Evolutionary conservation across 2,329 filamentous ascomycete genomes (phyloP), one percentile per base, ranked within the genome.

Genomic region (Pseudohalonectria lignicola): DNA sequence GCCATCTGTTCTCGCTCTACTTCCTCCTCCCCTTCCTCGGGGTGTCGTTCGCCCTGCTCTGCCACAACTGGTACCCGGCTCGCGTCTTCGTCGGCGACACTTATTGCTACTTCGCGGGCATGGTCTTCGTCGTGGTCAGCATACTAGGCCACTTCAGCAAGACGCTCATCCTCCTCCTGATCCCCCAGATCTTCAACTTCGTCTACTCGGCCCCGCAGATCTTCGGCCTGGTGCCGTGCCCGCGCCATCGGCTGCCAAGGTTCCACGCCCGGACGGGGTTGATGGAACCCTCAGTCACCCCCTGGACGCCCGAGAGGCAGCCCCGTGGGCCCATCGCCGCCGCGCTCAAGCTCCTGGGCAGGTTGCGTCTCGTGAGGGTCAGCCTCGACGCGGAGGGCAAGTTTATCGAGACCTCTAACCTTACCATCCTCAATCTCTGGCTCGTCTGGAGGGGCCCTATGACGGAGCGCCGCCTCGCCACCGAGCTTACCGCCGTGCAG

Each of bases 41-140:
- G 36, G 92, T 95, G 39, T 95, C 87, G 7, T 61, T 83, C 36
- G 92, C 92, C 8, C 71, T 98, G 13, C 74, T 92, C 53, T 76
- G 64, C 56, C 88, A 98, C 66, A 98, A 98, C 61, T 93, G 87
- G 85, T 98, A 87, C 55, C 92, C 92, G 0, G 86, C 90, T 18
- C 80, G 79, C 51, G 92, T 96, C 9, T 98, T 98, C 53, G 90
- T 96, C 9, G 92, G 92, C 40, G 92, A 98, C 61, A 98, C 92
- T 4, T 98, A 96, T 71, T 98, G 92, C 71, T 98, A 98, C 64
- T 95, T 98, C 60, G 92, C 92, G 1, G 92, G 92, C 48, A 98
- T 98, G 87, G 85, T 96, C 29, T 98, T 98, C 56, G 92, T 90
- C 39, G 88, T 95, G 32, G 92, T 96, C 47, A 87, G 86, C 45